These are phyloP conservation scores for Castanopsis chinensis DNA, from an alignment of 306 rosid genomes.

Conservation along the genomic window DNA sequence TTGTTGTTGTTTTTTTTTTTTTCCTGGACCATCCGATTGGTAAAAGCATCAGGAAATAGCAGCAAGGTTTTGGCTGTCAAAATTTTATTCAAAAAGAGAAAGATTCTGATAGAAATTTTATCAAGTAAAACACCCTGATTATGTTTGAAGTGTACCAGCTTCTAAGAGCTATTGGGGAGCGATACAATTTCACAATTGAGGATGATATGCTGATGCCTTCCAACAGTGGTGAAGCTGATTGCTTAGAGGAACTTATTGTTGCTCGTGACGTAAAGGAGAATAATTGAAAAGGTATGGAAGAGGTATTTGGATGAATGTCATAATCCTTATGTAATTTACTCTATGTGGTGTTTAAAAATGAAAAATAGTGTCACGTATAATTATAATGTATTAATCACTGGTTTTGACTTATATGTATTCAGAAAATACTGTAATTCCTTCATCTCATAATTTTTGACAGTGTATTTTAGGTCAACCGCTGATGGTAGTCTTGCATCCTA, in stretches of 20 bases:
- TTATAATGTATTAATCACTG: neutral
- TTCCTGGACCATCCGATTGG: too few species aligned
- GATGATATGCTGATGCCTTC: constrained; percentile 61
- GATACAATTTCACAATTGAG: constrained; percentile 66
- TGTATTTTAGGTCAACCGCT: neutral
- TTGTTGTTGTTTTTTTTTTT: too few species aligned
- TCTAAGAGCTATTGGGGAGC: constrained; percentile 74
- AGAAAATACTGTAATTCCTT: neutral
- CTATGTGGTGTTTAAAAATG: neutral
- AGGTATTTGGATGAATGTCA: constrained; percentile 8
- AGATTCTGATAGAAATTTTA: too few species aligned
- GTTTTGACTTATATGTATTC: neutral
- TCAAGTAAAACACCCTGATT: too few species aligned
- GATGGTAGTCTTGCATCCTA: neutral
- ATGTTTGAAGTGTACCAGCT: constrained; percentile 97
- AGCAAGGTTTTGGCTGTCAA: too few species aligned
- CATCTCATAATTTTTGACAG: neutral
- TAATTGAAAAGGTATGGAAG: constrained; percentile 27
- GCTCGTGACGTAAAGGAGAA: constrained; percentile 40
- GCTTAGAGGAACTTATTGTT: constrained; percentile 75
- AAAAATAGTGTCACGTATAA: constrained; percentile 1
- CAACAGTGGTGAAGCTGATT: constrained; percentile 31
- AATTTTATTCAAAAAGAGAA: too few species aligned
- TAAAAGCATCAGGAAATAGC: too few species aligned
- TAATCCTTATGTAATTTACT: constrained; percentile 26